Evolutionary conservation across 2,329 filamentous ascomycete species (phyloP).

Genomic region (Xylariomycetidae sp.): DNA sequence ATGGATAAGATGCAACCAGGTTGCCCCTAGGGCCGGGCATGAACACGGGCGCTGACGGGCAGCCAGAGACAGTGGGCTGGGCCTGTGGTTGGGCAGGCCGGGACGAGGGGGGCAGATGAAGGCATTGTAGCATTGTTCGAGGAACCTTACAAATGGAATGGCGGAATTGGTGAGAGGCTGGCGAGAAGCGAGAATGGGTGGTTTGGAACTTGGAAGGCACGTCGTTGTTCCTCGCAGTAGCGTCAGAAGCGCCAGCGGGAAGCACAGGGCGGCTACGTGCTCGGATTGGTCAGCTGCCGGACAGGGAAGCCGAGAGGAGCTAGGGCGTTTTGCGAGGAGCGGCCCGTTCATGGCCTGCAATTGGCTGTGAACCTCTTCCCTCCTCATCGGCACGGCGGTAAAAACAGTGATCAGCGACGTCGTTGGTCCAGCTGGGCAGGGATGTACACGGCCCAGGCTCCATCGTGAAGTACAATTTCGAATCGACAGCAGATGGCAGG

Average conservation of each 20-base stretch:
- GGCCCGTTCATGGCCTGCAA: constrained; percentile 8
- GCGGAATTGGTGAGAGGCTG: background rate
- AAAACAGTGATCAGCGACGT: constrained; percentile 23
- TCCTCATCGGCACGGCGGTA: constrained; percentile 27
- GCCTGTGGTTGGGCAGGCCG: constrained; percentile 28
- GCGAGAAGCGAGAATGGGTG: background rate
- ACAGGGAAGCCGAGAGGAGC: constrained; percentile 14
- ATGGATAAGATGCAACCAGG: no score
- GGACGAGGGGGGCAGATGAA: background rate
- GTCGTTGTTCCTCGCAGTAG: constrained; percentile 30
- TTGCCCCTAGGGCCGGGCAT: no score
- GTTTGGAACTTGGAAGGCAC: constrained; percentile 3
- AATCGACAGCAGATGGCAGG: no score
- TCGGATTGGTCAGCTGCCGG: constrained; percentile 16
- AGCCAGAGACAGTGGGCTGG: no score
- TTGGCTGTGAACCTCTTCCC: constrained; percentile 23
- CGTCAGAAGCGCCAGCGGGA: constrained; percentile 26
- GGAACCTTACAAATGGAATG: no score
- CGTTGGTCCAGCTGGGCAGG: constrained; percentile 22
- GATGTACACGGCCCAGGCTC: constrained; percentile 9
- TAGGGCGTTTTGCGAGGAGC: no score
- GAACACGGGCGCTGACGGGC: no score
- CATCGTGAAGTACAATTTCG: no score
- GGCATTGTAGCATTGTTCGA: no score
- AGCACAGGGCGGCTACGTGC: constrained; percentile 29